Percentiles rank a stretch among this genome's conserved stretches.
Conservation (phyloP, 2,329 filamentous ascomycete species). For the Talaromyces sp. region DNA sequence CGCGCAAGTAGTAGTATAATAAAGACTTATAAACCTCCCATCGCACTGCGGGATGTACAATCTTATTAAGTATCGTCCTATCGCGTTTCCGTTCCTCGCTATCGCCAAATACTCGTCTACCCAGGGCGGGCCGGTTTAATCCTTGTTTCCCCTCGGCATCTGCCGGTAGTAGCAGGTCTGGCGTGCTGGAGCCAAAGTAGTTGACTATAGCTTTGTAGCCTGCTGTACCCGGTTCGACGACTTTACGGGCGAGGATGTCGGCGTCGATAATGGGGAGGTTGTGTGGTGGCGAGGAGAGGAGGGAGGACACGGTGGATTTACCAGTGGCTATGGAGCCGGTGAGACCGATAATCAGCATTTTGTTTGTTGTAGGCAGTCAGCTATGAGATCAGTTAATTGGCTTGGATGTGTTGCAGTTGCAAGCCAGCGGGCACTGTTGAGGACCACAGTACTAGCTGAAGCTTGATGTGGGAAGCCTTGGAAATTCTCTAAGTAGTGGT, state of each 20-base stretch:
- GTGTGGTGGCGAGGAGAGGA: conserved; percentile 78
- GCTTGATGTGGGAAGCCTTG: neutral
- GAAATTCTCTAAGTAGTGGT: neutral
- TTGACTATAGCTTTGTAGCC: conserved; percentile 79
- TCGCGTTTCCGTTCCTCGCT: conserved; percentile 67
- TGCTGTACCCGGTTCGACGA: conserved; percentile 85
- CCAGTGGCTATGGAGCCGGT: conserved; percentile 97
- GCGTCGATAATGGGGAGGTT: conserved; percentile 89
- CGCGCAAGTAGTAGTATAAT: conserved; percentile 67
- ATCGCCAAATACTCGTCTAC: conserved; percentile 79
- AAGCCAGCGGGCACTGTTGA: neutral
- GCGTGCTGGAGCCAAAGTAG: conserved; percentile 77
- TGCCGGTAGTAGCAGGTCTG: conserved; percentile 71
- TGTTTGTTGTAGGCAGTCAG: neutral
- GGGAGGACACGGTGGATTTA: conserved; percentile 88
- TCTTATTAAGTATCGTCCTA: conserved; percentile 74
- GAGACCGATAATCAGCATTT: conserved; percentile 90
- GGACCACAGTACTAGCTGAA: neutral
- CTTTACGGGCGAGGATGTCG: conserved; percentile 84
- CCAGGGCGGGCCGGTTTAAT: conserved; percentile 81
- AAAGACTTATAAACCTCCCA: conserved; percentile 75
- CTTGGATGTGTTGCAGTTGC: neutral
- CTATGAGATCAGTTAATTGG: neutral
- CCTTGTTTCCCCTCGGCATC: conserved; percentile 60
- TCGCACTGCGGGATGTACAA: conserved; percentile 88